phyloP scores from a whole-genome alignment of 2,329 filamentous ascomycete genomes.

The Rutstroemia sp. region DNA sequence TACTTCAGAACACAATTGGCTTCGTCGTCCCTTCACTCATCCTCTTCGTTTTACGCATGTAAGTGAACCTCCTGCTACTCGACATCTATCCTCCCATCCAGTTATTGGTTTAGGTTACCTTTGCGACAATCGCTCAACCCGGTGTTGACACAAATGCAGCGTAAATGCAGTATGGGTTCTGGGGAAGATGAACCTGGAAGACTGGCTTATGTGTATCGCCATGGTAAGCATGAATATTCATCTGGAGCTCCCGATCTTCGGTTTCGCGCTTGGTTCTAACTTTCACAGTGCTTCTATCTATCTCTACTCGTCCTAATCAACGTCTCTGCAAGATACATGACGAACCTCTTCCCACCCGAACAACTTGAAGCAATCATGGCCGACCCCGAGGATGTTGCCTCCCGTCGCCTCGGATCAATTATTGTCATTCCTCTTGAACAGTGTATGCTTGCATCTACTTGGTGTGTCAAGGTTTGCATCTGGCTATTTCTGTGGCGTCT shows the following conservation, averaged over 20 bases:
- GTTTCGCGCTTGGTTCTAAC: neutral
- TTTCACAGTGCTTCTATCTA: conserved; percentile 30
- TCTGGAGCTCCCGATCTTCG: neutral
- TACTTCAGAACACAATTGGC: conserved; percentile 19
- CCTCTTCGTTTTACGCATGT: conserved; percentile 17
- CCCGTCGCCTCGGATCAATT: conserved; percentile 40
- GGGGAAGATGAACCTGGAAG: conserved; percentile 24
- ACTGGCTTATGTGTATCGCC: conserved; percentile 32
- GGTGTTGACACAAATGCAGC: neutral
- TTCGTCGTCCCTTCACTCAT: conserved; percentile 17
- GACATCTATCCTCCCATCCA: neutral
- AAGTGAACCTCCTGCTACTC: conserved; percentile 3
- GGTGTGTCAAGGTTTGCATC: conserved; percentile 46
- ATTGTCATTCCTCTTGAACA: conserved; percentile 42
- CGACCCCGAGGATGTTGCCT: conserved; percentile 33
- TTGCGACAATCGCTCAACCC: neutral
- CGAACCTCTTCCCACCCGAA: conserved; percentile 33
- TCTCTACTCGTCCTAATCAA: conserved; percentile 31
- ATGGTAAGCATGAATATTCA: conserved; percentile 25
- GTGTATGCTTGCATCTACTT: conserved; percentile 41
- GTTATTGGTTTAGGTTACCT: neutral
- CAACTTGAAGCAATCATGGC: conserved; percentile 28
- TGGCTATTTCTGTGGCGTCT: conserved; percentile 35
- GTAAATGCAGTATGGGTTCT: conserved; percentile 17
- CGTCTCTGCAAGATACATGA: conserved; percentile 31